Evolutionary conservation across 306 rosid species (phyloP).

Genomic region (Pueraria montana): DNA sequence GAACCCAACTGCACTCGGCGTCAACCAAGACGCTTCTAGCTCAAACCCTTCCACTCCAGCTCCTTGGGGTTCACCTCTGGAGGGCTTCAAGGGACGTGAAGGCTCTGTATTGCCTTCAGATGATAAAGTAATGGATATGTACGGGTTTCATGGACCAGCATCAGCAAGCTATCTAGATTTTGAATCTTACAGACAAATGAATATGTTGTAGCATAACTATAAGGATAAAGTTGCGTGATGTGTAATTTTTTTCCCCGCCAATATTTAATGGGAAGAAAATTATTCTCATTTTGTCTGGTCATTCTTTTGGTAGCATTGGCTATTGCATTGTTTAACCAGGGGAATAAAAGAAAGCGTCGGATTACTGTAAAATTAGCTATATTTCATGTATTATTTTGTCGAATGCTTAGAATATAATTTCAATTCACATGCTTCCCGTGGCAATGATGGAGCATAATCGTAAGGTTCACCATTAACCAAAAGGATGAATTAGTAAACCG

Average conservation of each 20-base stretch:
- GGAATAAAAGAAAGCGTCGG: slow-evolving; percentile 40
- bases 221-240: slow-evolving; percentile 34
- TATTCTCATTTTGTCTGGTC: slow-evolving; percentile 40
- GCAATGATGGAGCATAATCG: not conserved
- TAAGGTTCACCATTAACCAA: not conserved
- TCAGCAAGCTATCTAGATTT: slow-evolving; percentile 66
- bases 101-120: slow-evolving; percentile 71
- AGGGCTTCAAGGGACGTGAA: slow-evolving; percentile 88
- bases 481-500: not conserved
- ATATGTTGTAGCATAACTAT: slow-evolving; percentile 63
- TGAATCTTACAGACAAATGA: slow-evolving; percentile 86
- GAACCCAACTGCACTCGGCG: slow-evolving; percentile 55
- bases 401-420: slow-evolving; percentile 20
- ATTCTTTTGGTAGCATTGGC: slow-evolving; percentile 40
- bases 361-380: slow-evolving; percentile 37
- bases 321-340: slow-evolving; percentile 31
- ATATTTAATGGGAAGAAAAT: slow-evolving; percentile 51
- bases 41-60: slow-evolving; percentile 79
- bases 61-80: slow-evolving; percentile 80
- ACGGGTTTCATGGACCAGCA: slow-evolving; percentile 72
- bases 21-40: slow-evolving; percentile 71
- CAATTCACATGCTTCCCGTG: not conserved
- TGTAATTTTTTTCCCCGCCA: slow-evolving; percentile 43
- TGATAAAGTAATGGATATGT: slow-evolving; percentile 78
- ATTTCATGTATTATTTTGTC: slow-evolving; percentile 32